Base-by-base conservation (phyloP, 108 stramenopile species). In the Skeletonema potamos region DNA sequence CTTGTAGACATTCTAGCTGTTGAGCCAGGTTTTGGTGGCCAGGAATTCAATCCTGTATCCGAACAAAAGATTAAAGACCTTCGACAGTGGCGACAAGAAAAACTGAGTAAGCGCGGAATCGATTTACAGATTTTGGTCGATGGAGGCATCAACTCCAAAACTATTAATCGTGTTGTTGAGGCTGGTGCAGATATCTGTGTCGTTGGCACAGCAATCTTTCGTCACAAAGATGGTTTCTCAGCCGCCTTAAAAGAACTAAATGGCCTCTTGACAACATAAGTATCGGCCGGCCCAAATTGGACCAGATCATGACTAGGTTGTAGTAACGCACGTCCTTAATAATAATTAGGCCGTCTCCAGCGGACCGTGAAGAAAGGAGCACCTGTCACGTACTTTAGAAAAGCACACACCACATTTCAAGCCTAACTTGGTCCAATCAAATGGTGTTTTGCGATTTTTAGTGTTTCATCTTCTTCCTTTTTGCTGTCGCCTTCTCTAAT, bases 181-280 rank as follows among this genome's bases (percentile, higher is more conserved):
- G 77, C 81, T 2, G 87, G 87, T 8, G 89, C 93, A 26, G 87
- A 91, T 36, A 84, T 92, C 32, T 64, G 90, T 29, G 91, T 94
- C 2, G 86, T 85, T 12, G 93, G 90, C 34, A 59, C 58, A 18
- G 58, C 58, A 3, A 33, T 59, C 34, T 59, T 59, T 6, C 58
- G 18, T n/a, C 58, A 33, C 8, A 33, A 17, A 13, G 36, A 37
- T 6, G 58, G 58, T 8, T 59, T 59, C 58, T 33, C 32, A 4
- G 58, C 29, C 24, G 58, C 58, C 6, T 33, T 59, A 18, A 59
- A 37, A 11, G 58, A 59, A 6, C 32, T 59, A n/a, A 15, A 17
- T 59, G 6, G 0, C n/a, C n/a, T n/a, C n/a, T n/a, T n/a, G n/a
- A n/a, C n/a, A n/a, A n/a, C n/a, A n/a, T n/a, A n/a, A n/a, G n/a